Evolutionary conservation across 306 rosid genomes (phyloP).

Genomic region (Glycine soja): DNA sequence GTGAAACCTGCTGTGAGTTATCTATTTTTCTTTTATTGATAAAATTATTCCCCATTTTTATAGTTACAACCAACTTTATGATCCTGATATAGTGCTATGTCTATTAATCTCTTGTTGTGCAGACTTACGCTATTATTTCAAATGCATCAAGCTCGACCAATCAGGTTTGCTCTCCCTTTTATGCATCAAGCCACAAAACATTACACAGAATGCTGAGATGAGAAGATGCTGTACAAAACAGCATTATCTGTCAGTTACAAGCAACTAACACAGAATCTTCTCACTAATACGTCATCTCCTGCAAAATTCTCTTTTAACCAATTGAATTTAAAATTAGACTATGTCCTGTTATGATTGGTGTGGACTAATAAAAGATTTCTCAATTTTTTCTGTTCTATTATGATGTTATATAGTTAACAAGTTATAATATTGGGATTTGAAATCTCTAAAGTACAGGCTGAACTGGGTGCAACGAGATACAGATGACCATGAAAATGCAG

Average conservation of each 20-base stretch:
- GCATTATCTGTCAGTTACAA: not conserved
- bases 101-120: conserved; percentile 44
- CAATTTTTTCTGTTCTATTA: no score
- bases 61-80: conserved; percentile 14
- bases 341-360: no score
- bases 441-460: no score
- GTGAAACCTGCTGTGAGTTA: conserved; percentile 79
- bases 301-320: conserved; percentile 5
- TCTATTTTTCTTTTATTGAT: not conserved
- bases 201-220: conserved; percentile 6
- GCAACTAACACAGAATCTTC: not conserved
- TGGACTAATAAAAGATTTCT: not conserved
- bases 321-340: not conserved
- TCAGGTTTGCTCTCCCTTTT: conserved; percentile 61
- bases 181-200: conserved; percentile 4
- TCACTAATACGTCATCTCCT: not conserved
- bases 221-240: not conserved
- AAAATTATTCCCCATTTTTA: not conserved
- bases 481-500: no score
- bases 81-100: conserved; percentile 13
- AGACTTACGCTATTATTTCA: conserved; percentile 82
- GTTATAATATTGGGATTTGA: no score
- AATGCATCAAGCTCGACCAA: conserved; percentile 72
- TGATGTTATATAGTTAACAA: no score
- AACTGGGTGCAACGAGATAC: no score